Conservation (phyloP, 305 asterid genomes). For the Fraxinus greggii region DNA sequence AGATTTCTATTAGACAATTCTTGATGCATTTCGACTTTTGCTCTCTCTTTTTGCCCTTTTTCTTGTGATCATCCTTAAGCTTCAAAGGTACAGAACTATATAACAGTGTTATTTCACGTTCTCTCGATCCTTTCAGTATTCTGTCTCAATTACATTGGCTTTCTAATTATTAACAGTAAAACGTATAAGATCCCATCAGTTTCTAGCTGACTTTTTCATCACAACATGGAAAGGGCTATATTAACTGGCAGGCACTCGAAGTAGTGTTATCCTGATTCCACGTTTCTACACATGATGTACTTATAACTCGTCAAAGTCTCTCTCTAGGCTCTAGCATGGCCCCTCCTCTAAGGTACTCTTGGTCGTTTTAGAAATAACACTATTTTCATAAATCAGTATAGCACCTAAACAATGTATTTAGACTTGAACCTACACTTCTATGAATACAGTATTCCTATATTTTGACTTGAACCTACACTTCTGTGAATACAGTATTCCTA, state of each 20-base stretch:
- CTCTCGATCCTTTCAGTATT: neutral
- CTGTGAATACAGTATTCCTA: neutral
- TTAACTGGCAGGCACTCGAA: neutral
- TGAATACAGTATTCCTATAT: neutral
- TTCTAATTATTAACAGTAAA: neutral
- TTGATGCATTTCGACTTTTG: conserved; percentile 1
- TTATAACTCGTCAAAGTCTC: neutral
- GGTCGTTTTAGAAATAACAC: neutral
- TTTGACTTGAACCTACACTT: neutral
- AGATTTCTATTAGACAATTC: conserved; percentile 47
- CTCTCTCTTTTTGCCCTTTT: conserved; percentile 18
- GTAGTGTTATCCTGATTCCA: neutral
- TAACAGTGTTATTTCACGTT: neutral
- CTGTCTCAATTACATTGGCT: neutral
- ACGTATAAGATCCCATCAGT: neutral
- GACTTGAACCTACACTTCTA: neutral
- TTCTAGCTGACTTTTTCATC: neutral
- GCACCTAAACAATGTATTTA: neutral
- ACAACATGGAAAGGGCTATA: neutral
- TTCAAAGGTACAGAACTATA: neutral
- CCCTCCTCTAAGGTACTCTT: neutral
- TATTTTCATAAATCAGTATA: neutral
- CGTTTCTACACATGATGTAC: neutral
- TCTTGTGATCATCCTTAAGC: conserved; percentile 9
- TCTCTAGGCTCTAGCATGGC: neutral